Evolutionary conservation across 2,329 filamentous ascomycete genomes (phyloP).

Genomic region (Diaporthe ampelina): DNA sequence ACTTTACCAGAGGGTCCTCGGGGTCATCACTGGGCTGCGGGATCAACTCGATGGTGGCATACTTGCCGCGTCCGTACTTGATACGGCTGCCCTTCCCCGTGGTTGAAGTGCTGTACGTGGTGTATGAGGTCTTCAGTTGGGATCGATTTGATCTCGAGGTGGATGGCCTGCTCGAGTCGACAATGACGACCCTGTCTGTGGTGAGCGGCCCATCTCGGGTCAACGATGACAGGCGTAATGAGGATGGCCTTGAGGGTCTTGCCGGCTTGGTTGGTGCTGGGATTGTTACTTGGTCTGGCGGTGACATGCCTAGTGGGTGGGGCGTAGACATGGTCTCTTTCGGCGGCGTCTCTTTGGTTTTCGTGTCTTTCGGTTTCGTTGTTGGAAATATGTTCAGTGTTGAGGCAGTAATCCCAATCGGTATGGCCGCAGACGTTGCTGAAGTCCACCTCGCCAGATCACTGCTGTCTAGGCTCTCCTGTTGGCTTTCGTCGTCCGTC

Average conservation of each 20-base stretch:
- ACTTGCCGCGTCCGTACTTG: slow-evolving; percentile 63
- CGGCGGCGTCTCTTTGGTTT: not conserved
- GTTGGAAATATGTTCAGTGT: not conserved
- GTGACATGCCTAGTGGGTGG: slow-evolving; percentile 36
- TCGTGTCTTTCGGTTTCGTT: not conserved
- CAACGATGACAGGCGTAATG: slow-evolving; percentile 35
- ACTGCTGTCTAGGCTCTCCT: not conserved
- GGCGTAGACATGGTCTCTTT: not conserved
- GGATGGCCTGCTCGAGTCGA: slow-evolving; percentile 45
- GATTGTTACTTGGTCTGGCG: slow-evolving; percentile 23
- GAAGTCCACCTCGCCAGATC: slow-evolving; percentile 16
- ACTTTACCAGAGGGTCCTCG: slow-evolving; percentile 67
- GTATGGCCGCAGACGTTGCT: slow-evolving; percentile 18
- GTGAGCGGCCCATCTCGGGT: slow-evolving; percentile 13
- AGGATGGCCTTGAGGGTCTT: slow-evolving; percentile 31
- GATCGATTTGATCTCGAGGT: slow-evolving; percentile 42
- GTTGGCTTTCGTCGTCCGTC: slow-evolving; percentile 3
- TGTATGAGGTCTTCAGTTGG: slow-evolving; percentile 40
- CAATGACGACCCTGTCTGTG: slow-evolving; percentile 42
- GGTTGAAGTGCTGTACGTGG: slow-evolving; percentile 48
- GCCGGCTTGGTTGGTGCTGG: slow-evolving; percentile 17
- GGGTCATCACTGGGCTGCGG: slow-evolving; percentile 69
- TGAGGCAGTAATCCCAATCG: slow-evolving; percentile 8
- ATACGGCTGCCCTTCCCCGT: slow-evolving; percentile 52
- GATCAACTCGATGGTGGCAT: slow-evolving; percentile 60